Percentiles rank a stretch among this genome's conserved stretches.
Conservation (phyloP, 257 asterid genomes). For the Nicotiana obtusifolia region DNA sequence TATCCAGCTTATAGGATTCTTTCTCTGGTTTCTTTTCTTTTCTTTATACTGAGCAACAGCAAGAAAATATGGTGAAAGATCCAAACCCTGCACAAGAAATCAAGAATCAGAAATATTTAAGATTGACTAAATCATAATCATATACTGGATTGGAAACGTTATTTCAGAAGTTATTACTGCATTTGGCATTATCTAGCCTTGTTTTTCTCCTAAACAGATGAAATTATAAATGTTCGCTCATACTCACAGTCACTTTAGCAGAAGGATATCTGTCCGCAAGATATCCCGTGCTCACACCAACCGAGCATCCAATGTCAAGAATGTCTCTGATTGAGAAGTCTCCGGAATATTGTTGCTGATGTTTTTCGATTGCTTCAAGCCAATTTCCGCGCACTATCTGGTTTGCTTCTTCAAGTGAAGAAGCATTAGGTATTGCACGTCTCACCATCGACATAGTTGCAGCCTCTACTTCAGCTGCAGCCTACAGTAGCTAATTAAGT, state of each 20-base stretch:
- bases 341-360: conserved; percentile 50
- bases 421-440: conserved; percentile 70
- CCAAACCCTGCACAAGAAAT: conserved; percentile 58
- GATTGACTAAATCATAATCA: no score
- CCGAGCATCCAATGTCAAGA: conserved; percentile 91
- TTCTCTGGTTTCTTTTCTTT: conserved; percentile 35
- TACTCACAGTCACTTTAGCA: conserved; percentile 63
- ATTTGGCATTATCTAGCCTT: not conserved
- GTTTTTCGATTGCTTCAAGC: conserved; percentile 73
- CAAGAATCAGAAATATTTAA: not conserved
- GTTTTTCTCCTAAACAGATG: not conserved
- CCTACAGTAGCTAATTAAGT: conserved; percentile 35
- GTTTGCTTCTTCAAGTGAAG: conserved; percentile 80
- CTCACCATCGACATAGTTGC: conserved; percentile 89
- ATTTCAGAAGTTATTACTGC: not conserved
- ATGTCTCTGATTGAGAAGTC: conserved; percentile 37
- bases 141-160: no score
- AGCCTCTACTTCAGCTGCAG: conserved; percentile 98
- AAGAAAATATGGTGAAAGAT: conserved; percentile 82
- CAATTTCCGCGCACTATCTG: conserved; percentile 85
- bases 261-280: conserved; percentile 64
- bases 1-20: conserved; percentile 51
- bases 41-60: conserved; percentile 84
- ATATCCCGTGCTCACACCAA: conserved; percentile 81
- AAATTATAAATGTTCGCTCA: not conserved